Percentiles rank a stretch among this genome's conserved stretches.
Evolutionary conservation across 208 protist species (phyloP).

Genomic region (Trypanosoma scelopori): DNA sequence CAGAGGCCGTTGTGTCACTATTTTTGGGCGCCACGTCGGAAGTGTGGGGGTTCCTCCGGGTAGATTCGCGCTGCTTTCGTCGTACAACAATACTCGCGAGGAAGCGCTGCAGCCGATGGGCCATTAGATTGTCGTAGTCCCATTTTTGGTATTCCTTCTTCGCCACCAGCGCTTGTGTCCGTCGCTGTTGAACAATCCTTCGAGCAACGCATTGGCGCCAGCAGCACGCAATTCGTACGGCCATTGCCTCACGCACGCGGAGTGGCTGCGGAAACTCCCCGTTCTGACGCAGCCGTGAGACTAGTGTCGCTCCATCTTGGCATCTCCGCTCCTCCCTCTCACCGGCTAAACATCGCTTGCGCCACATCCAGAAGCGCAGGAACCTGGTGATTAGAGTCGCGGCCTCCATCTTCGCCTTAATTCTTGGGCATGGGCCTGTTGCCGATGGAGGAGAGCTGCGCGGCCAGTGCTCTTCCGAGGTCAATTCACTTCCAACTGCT

Average conservation of each 20-base stretch:
- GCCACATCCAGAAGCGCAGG: neutral
- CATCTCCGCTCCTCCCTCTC: neutral
- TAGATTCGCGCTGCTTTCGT: slow-evolving; percentile 6
- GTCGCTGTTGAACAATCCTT: neutral
- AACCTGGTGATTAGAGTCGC: neutral
- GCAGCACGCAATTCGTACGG: slow-evolving; percentile 18
- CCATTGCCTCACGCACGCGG: slow-evolving; percentile 7
- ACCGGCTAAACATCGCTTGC: neutral
- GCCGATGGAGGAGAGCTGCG: neutral
- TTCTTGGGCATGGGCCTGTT: neutral
- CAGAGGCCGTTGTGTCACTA: slow-evolving; percentile 1
- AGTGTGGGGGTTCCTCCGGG: slow-evolving; percentile 7
- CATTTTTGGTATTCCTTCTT: slow-evolving; percentile 7
- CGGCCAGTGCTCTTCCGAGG: neutral
- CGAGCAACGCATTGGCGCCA: slow-evolving; percentile 22
- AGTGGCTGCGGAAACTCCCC: neutral
- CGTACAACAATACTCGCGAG: slow-evolving; percentile 6
- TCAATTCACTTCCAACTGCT: neutral
- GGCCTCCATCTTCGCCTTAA: neutral
- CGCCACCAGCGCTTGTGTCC: neutral
- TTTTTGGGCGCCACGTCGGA: neutral
- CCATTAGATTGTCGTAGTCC: slow-evolving; percentile 26
- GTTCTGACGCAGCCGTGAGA: too few relatives aligned
- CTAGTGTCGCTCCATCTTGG: neutral
- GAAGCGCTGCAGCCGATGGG: slow-evolving; percentile 18